Evolutionary conservation across 306 rosid genomes (phyloP).

Genomic region (Quercus gilva): DNA sequence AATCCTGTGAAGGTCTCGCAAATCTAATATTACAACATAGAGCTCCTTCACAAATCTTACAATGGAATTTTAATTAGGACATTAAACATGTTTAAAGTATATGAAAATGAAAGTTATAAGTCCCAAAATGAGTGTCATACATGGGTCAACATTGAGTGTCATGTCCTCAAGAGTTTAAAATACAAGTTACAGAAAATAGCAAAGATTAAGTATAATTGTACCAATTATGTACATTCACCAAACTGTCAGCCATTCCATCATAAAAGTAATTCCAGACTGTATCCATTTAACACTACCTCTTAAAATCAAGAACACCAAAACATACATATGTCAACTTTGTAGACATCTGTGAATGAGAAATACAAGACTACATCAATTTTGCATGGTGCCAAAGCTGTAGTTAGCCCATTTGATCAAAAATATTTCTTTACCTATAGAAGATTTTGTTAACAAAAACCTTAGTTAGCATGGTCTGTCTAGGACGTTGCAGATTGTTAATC

Average conservation of each 20-base stretch:
- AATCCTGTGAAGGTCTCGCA: background rate
- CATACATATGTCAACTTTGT: background rate
- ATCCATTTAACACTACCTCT: background rate
- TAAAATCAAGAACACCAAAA: background rate
- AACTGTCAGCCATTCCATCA: too few species aligned
- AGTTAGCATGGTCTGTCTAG: too few species aligned
- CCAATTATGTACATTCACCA: too few species aligned
- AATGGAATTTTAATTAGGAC: too few species aligned
- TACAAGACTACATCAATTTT: background rate
- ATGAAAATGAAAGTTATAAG: background rate
- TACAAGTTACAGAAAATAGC: background rate
- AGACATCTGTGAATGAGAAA: background rate
- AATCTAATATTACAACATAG: background rate
- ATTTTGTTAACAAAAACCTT: too few species aligned
- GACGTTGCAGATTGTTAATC: too few species aligned
- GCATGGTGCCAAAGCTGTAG: background rate
- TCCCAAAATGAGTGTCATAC: background rate
- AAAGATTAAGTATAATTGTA: too few species aligned
- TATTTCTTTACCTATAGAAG: too few species aligned
- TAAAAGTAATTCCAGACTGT: background rate
- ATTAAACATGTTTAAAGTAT: background rate
- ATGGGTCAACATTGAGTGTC: background rate
- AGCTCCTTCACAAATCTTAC: too few species aligned
- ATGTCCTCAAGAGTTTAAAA: background rate
- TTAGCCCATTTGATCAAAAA: background rate